Base-by-base conservation (phyloP, 306 rosid genomes). In the Dryas drummondii region DNA sequence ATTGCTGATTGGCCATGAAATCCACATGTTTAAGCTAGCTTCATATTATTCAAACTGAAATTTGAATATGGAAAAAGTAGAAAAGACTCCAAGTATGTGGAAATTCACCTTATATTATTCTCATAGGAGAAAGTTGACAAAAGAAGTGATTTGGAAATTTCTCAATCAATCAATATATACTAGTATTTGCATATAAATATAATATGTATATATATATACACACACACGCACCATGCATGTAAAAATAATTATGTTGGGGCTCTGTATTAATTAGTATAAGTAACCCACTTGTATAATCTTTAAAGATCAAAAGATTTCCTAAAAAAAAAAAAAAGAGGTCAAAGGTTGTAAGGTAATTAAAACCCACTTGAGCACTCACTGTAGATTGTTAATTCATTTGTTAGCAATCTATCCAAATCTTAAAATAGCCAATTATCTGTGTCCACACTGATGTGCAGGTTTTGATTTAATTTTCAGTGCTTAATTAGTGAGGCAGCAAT, bases 91-190 rank as follows among this genome's bases (percentile, higher is more conserved):
- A 12, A 12, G 16, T 50, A 16, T 56, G 60, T 56, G 37, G 63
- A 42, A 58, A 41, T 32, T 26, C 17, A 78, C 72, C 70, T 55
- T 76, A 67, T 55, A 71, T 74, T 50, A 52, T 57, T 54, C 55
- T 71, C 49, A 19, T 61, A 1, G 73, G 13, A 56, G 68, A 78
- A 58, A 85, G 76, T 72, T 71, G 79, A 71, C 69, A 76, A 82
- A 83, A 78, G 12, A 87, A 78, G 68, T 80, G 55, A 72, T 85
- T 81, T 78, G 82, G 82, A 77, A 79, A 78, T 81, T 78, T 84
- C 82, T 65, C 61, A 16, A 72, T 65, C 55, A 40, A 26, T 79
- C 42, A 59, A 14, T 9, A 44, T 66, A 3, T 41, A 44, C 22
- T 22, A 22, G 22, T 52, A 0, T 5, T 2, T 62, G 13, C 48